These are phyloP conservation scores for Martiniozyma asiatica DNA, from an alignment of 1,139 yeast genomes.

Conservation along the genomic window DNA sequence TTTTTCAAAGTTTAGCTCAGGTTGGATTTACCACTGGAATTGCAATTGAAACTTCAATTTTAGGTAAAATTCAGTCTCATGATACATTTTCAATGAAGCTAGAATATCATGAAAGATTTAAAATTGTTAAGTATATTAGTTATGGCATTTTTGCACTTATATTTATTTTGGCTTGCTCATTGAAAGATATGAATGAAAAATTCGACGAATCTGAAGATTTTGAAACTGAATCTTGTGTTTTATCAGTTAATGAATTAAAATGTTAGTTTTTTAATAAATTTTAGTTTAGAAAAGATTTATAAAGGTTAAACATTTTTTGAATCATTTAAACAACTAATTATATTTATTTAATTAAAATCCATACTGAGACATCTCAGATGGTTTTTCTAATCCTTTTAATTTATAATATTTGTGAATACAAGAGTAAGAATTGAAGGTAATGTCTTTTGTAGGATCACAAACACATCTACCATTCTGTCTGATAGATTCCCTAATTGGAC, in stretches of 20 bases:
- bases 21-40: constrained; percentile 19
- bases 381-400: constrained; percentile 7
- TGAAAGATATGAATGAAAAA: too few relatives aligned
- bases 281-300: too few relatives aligned
- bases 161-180: neutral
- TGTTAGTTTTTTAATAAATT: too few relatives aligned
- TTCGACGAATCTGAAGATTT: too few relatives aligned
- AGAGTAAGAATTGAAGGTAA: constrained; percentile 6
- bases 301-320: too few relatives aligned
- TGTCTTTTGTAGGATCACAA: constrained; percentile 12
- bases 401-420: constrained; percentile 9
- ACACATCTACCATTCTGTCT: constrained; percentile 12
- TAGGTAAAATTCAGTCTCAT: constrained; percentile 12
- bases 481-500: constrained; percentile 10
- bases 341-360: constrained; percentile 1
- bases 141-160: constrained; percentile 1
- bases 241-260: too few relatives aligned
- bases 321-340: too few relatives aligned
- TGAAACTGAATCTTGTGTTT: too few relatives aligned
- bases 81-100: constrained; percentile 5
- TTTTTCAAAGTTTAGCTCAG: constrained; percentile 23
- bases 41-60: constrained; percentile 19
- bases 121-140: constrained; percentile 3
- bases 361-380: constrained; percentile 3
- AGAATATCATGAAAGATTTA: constrained; percentile 5